Evolutionary conservation across 2,329 filamentous ascomycete genomes (phyloP), one percentile per base, ranked within the genome.

Genomic region (Epichloe aotearoae): DNA sequence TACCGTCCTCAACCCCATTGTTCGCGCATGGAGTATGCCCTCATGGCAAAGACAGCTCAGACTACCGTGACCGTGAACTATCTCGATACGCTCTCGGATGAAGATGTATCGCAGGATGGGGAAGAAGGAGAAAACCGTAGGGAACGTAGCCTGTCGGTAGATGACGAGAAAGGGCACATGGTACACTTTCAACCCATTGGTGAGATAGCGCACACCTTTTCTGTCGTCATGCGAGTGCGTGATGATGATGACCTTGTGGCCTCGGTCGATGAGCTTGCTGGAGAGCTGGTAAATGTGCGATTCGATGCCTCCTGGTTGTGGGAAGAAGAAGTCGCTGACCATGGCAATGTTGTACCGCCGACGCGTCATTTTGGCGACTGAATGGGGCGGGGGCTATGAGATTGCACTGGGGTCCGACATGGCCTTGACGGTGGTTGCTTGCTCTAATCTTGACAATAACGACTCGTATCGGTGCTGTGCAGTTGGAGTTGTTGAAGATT

Each of bases 301-400:
- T 72, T 98, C 93, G 57, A 98, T 82, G 60, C 93, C 93, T 64
- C 93, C 90, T 49, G 93, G 91, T 63, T 97, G 91, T 14, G 93
- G 93, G 65, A 94, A 98, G 82, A 98, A 98, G 77, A 95, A 96
- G 75, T 98, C 93, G 78, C 91, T 90, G 67, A 96, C 87, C 93
- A 98, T 98, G 55, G 80, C 81, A 69, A 84, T 84, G 62, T 81
- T 83, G 67, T 83, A 84, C 34, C 76, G 79, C 56, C 73, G 73
- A 59, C 72, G 75, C 59, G 73, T 67, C 69, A 76, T 79, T 50
- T 58, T 68, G 66, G 60, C 55, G 58, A 56, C 50, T 51, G 38
- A 51, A 49, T 49, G 42, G 44, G 37, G 44, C 53, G 41, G 52
- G 47, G 50, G n/a, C 14, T 41, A 50, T 46, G 44, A 50, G 30